Conservation (phyloP, 495 filamentous ascomycete species). For the Penicillium lividum region DNA sequence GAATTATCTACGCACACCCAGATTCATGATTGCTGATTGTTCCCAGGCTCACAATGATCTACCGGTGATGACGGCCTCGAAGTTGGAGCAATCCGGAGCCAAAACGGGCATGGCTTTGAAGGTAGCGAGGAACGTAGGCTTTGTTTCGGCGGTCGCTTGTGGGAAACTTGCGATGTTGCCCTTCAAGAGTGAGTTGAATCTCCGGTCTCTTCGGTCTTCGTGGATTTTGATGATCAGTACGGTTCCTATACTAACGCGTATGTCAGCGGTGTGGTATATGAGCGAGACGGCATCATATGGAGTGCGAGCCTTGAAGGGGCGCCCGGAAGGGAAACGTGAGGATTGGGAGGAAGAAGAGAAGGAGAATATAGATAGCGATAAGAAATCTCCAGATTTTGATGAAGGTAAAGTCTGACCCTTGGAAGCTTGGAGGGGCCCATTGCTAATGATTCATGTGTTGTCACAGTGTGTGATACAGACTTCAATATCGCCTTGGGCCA, state of each 20-base stretch:
- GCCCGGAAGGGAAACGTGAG: no score
- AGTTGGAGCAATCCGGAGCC: neutral
- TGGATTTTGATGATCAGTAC: neutral
- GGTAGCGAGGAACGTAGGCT: slow-evolving; percentile 9
- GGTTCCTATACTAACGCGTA: neutral
- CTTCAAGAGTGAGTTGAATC: slow-evolving; percentile 13
- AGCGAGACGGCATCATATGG: neutral
- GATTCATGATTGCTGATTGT: neutral
- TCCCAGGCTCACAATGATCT: neutral
- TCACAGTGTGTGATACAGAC: no score
- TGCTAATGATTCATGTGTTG: no score
- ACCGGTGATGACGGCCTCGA: neutral
- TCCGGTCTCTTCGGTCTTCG: neutral
- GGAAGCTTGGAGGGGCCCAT: no score
- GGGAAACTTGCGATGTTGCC: slow-evolving; percentile 14
- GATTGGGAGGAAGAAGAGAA: no score
- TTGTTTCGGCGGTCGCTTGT: slow-evolving; percentile 6
- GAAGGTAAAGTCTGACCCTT: no score
- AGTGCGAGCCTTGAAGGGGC: neutral
- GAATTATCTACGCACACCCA: neutral
- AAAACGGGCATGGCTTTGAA: neutral
- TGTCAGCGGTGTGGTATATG: neutral
- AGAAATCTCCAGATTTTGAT: no score
- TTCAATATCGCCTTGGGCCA: no score
- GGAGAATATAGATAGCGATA: no score